Percentiles rank a stretch among this genome's conserved stretches.
phyloP scores from a whole-genome alignment of 2,329 filamentous ascomycete genomes.

The Penicillium sp. region DNA sequence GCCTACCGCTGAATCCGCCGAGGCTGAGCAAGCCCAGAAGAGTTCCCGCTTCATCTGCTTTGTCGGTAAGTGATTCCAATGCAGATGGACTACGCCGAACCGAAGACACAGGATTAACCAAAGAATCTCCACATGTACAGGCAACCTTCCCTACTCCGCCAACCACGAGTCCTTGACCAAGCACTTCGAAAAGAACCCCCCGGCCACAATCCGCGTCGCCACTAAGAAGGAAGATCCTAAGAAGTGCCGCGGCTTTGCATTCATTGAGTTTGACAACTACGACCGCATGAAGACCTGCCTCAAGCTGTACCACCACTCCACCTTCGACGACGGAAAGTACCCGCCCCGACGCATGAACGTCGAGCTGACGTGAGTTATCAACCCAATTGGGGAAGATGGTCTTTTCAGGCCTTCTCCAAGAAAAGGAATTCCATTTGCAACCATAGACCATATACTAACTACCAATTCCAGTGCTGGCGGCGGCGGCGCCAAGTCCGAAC shows the following conservation, averaged over 20 bases:
- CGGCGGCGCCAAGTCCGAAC: slow-evolving; percentile 64
- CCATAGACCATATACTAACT: slow-evolving; percentile 1
- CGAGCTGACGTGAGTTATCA: slow-evolving; percentile 64
- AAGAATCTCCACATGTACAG: slow-evolving; percentile 31
- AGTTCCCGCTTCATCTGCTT: slow-evolving; percentile 65
- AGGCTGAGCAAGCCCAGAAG: slow-evolving; percentile 20
- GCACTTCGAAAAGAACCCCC: slow-evolving; percentile 71
- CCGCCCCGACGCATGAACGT: slow-evolving; percentile 73
- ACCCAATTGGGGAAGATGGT: not conserved
- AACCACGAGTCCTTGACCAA: slow-evolving; percentile 59
- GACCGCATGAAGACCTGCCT: slow-evolving; percentile 89
- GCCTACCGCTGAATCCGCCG: slow-evolving; percentile 14
- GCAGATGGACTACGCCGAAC: not conserved
- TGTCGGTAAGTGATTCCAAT: slow-evolving; percentile 48
- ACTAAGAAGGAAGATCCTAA: slow-evolving; percentile 56
- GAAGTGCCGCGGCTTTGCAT: slow-evolving; percentile 66
- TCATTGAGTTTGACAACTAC: slow-evolving; percentile 79
- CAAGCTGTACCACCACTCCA: slow-evolving; percentile 78
- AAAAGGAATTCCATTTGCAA: not conserved
- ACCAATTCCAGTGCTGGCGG: slow-evolving; percentile 55
- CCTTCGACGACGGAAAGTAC: slow-evolving; percentile 54
- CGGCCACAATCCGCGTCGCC: slow-evolving; percentile 62
- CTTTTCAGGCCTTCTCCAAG: not conserved
- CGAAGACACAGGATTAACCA: not conserved
- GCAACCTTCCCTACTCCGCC: slow-evolving; percentile 81